Base-by-base conservation (phyloP, 345 rosid genomes). In the Euphorbia lathyris region DNA sequence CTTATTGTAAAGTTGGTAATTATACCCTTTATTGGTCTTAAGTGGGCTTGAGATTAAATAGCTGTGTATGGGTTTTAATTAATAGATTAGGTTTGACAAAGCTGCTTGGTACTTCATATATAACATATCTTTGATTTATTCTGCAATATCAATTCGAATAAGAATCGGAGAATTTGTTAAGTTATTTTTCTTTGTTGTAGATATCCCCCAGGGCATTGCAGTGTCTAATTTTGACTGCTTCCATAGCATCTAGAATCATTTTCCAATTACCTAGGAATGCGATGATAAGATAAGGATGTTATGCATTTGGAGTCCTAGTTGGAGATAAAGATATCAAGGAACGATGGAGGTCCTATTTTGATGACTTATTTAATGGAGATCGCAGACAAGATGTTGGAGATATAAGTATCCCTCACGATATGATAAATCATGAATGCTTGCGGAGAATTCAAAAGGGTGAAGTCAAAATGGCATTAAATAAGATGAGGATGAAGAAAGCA, bases 111-210 rank as follows among this genome's bases (percentile, higher is more conserved):
- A 30, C 11, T 58, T 56, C 42, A 57, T 69, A 56, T 47, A 22
- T 74, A 36, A 60, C 58, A 25, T 50, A 76, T 42, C 63, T 70
- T 68, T 56, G 20, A 43, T 60, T 25, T 26, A 56, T 30, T 70
- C 27, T 51, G 34, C 50, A 45, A 29, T 51, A 56, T 65, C 48
- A 29, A 43, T 34, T n/a, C 53, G 38, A 42, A 20, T 38, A 45
- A 63, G 58, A 78, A 43, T 62, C 42, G 27, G 42, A 14, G 61
- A 22, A 48, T 75, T 27, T 36, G 64, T 51, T 25, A 13, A 36
- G 17, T 26, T 48, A 23, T 26, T 19, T 47, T 26, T 12, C 53
- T 23, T 16, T 34, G n/a, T 63, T 8, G 42, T 9, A 27, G 55
- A 27, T 14, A 19, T 58, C 45, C 29, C 5, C 8, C 45, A 14